Evolutionary conservation across 2,329 filamentous ascomycete species (phyloP).

Genomic region (Trichoderma pleuroti): DNA sequence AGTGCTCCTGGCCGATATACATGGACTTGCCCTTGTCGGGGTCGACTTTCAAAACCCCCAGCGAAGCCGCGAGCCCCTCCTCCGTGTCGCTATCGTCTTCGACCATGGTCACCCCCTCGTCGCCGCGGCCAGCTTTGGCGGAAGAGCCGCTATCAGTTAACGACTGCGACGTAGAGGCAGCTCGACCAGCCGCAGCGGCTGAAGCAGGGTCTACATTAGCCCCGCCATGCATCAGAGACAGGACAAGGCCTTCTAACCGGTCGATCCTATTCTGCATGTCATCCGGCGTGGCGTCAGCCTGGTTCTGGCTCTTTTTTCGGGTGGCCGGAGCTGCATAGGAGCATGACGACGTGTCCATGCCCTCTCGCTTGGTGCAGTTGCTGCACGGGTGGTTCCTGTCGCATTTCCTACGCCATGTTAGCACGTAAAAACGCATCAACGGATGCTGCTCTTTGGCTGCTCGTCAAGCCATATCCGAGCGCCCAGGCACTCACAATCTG

Average conservation of each 20-base stretch:
- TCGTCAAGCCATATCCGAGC: not conserved
- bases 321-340: slow-evolving; percentile 71
- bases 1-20: slow-evolving; percentile 80
- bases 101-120: slow-evolving; percentile 52
- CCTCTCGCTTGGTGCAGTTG: slow-evolving; percentile 89
- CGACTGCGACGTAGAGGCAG: slow-evolving; percentile 36
- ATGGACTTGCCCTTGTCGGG: slow-evolving; percentile 71
- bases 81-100: slow-evolving; percentile 67
- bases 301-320: slow-evolving; percentile 71
- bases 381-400: slow-evolving; percentile 88
- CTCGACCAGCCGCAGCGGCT: slow-evolving; percentile 31
- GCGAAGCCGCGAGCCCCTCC: slow-evolving; percentile 63
- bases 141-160: slow-evolving; percentile 44
- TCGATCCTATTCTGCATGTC: slow-evolving; percentile 99
- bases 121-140: slow-evolving; percentile 50
- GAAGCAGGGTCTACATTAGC: slow-evolving; percentile 46
- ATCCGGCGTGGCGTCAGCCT: slow-evolving; percentile 64
- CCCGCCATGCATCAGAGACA: slow-evolving; percentile 91
- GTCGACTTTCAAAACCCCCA: slow-evolving; percentile 81
- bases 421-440: not conserved
- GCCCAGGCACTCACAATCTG: slow-evolving; percentile 35
- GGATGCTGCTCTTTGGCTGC: not conserved
- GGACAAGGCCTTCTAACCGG: slow-evolving; percentile 83
- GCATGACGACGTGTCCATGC: slow-evolving; percentile 75
- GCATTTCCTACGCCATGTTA: slow-evolving; percentile 65